Conservation (phyloP, 1,284 basidiomycete genomes). For the Inonotus obliquus region DNA sequence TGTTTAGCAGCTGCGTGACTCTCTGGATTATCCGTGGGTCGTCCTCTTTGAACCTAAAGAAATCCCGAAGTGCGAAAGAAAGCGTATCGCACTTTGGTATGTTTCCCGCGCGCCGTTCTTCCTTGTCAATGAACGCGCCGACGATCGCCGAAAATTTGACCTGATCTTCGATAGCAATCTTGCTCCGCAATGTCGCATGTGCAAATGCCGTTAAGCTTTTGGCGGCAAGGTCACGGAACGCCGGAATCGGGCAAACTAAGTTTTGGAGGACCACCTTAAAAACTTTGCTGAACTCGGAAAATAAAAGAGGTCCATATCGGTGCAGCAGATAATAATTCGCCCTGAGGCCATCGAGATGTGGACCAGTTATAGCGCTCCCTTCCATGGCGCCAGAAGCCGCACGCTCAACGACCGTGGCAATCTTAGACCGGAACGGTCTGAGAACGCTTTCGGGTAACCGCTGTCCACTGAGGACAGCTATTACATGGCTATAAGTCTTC, state of each 20-base stretch:
- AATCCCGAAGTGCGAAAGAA: not conserved
- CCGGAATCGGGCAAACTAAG: conserved; percentile 2
- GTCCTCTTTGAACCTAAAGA: not conserved
- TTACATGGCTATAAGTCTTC: conserved; percentile 10
- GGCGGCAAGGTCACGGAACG: conserved; percentile 2
- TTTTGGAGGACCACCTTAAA: conserved; percentile 1
- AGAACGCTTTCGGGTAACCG: conserved; percentile 1
- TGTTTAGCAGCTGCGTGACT: not conserved
- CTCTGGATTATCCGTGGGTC: not conserved
- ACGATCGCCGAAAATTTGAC: conserved; percentile 1
- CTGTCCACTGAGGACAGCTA: conserved; percentile 1
- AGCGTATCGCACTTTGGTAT: not conserved
- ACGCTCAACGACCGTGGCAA: not conserved
- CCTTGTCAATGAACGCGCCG: conserved; percentile 11
- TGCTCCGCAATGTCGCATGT: not conserved
- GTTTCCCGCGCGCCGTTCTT: not conserved
- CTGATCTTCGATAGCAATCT: not conserved
- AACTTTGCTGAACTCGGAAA: conserved; percentile 3
- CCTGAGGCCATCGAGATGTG: conserved; percentile 9
- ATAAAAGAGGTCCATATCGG: conserved; percentile 2
- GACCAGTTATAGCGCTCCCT: not conserved
- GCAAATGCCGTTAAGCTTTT: conserved; percentile 9
- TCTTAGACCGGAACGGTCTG: not conserved
- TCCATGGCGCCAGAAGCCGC: conserved; percentile 7
- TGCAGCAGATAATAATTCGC: not conserved